Evolutionary conservation across 306 rosid species (phyloP), one percentile per base, ranked within the genome.

Genomic region (Quercus cerris): DNA sequence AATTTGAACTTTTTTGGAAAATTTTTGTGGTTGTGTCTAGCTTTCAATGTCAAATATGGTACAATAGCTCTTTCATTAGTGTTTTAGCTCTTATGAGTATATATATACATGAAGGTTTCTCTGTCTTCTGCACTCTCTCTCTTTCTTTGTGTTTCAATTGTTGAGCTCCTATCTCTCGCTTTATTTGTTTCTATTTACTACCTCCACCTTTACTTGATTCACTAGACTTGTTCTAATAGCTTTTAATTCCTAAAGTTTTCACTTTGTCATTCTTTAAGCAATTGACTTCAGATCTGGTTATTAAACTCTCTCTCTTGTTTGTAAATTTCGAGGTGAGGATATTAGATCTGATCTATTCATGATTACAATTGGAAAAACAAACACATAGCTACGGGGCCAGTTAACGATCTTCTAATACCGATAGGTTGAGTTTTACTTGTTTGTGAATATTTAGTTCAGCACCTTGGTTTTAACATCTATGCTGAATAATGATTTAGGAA

Each of bases 11-110:
- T 33, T 33, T 73, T 56, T 78, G 64, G 73, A 46, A 22, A 69
- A 15, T 54, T 38, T 18, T 58, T 38, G 13, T 41, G 77, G 80
- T 74, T 56, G 76, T 74, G 35, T 68, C 58, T 31, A 55, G 71
- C 63, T 19, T 38, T 19, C 49, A 7, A 46, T 58, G 25, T 61
- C 27, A 58, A 72, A 49, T 19, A 51, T 73, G 63, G 18, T 41
- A 56, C 68, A 20, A 49, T 56, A 35, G 38, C 54, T 9, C 80
- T 74, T 68, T 54, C 18, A 11, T 33, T 30, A 35, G 15, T 19
- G 35, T 11, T 76, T 55, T 44, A 5, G 75, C 14, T 38, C 25
- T 14, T 20, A 15, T 15, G 31, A 81, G 71, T 33, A 72, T 66
- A 76, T 84, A 75, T 38, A 59, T 41, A 3, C 54, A 35, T 3